Percentiles rank a stretch among this genome's conserved stretches.
These are phyloP conservation scores for Ensete ventricosum DNA, from an alignment of 176 grass and related monocot genomes.

Conservation along the genomic window DNA sequence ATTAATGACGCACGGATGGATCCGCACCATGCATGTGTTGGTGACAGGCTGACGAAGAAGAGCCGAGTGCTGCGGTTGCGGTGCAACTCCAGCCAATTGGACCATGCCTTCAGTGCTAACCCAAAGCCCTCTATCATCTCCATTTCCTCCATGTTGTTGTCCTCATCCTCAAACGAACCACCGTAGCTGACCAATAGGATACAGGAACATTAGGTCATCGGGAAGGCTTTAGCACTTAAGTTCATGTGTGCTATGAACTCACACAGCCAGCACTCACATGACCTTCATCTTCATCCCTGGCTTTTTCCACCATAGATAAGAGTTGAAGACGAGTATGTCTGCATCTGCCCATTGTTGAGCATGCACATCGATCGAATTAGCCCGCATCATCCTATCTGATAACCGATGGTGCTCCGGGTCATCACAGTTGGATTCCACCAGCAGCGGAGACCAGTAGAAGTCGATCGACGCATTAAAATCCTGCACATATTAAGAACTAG, in stretches of 20 bases:
- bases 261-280: constrained; percentile 39
- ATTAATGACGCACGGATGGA: not conserved
- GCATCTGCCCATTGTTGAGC: constrained; percentile 56
- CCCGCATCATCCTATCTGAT: constrained; percentile 61
- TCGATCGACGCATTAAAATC: constrained; percentile 75
- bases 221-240: not conserved
- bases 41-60: constrained; percentile 77
- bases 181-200: constrained; percentile 30
- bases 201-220: too few species aligned
- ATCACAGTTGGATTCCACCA: constrained; percentile 83
- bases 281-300: constrained; percentile 81
- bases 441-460: constrained; percentile 88
- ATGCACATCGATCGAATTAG: constrained; percentile 54
- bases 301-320: constrained; percentile 97
- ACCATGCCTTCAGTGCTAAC: constrained; percentile 59
- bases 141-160: constrained; percentile 48
- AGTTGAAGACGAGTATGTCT: constrained; percentile 81
- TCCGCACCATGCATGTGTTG: constrained; percentile 64
- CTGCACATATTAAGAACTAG: constrained; percentile 23
- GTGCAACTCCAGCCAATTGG: constrained; percentile 42
- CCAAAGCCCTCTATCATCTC: constrained; percentile 65
- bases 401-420: constrained; percentile 65
- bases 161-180: constrained; percentile 51
- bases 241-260: not conserved
- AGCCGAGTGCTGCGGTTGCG: constrained; percentile 47